Percentiles rank a stretch among this genome's conserved stretches.
Evolutionary conservation across 768 basidiomycete species (phyloP).

Genomic region (Agaricus subrufescens): DNA sequence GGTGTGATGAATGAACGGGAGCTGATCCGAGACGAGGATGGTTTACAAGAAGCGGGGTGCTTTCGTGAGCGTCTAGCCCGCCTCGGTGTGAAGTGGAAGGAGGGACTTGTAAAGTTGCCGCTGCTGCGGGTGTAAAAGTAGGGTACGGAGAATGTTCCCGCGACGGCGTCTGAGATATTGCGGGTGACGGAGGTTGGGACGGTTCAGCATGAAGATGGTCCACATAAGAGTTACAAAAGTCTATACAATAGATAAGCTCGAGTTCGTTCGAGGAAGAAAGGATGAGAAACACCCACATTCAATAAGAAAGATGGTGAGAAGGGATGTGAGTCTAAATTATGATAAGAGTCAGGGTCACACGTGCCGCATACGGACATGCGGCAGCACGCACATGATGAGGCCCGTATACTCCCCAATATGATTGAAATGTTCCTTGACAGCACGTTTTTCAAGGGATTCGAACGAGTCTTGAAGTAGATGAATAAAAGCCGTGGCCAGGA

Average conservation of each 20-base stretch:
- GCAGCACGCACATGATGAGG: slow-evolving; percentile 61
- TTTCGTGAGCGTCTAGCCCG: not conserved
- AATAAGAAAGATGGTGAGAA: slow-evolving; percentile 70
- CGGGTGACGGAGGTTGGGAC: slow-evolving; percentile 42
- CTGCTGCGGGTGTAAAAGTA: not conserved
- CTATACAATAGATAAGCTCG: slow-evolving; percentile 28
- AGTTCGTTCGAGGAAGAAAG: not conserved
- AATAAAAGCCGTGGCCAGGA: slow-evolving; percentile 78
- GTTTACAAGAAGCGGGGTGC: slow-evolving; percentile 1
- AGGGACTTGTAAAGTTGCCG: slow-evolving; percentile 1
- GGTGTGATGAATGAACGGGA: not conserved
- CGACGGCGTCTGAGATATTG: slow-evolving; percentile 20
- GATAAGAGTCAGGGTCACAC: not conserved
- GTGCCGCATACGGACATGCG: not conserved
- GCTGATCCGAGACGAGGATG: not conserved
- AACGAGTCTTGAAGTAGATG: slow-evolving; percentile 80
- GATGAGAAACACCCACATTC: slow-evolving; percentile 54
- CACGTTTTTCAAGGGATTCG: slow-evolving; percentile 44
- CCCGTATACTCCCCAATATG: slow-evolving; percentile 57
- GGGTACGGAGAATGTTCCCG: slow-evolving; percentile 13
- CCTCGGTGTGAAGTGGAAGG: slow-evolving; percentile 6
- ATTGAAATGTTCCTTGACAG: slow-evolving; percentile 41
- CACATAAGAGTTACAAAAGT: slow-evolving; percentile 71
- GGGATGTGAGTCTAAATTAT: slow-evolving; percentile 46
- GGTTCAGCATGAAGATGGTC: slow-evolving; percentile 62